Percentiles rank a stretch among this genome's conserved stretches.
Evolutionary conservation across 164 flowering plant species (phyloP).

Genomic region (Vitis vinifera): ASM3070453v1 NC_081815.1:727001-727500

Average conservation of each 20-base stretch:
- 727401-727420: too few relatives aligned
- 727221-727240: slow-evolving; percentile 1
- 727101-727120: slow-evolving; percentile 17
- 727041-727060: background rate
- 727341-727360: too few relatives aligned
- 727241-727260: background rate
- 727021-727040: background rate
- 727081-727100: slow-evolving; percentile 26
- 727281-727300: background rate
- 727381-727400: too few relatives aligned
- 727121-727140: slow-evolving; percentile 6
- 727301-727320: background rate
- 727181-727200: slow-evolving; percentile 2
- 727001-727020: slow-evolving; percentile 6
- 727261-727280: background rate
- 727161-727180: slow-evolving; percentile 28
- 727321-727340: background rate
- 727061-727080: slow-evolving; percentile 29
- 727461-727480: too few relatives aligned
- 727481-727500: too few relatives aligned
- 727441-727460: too few relatives aligned
- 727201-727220: background rate
- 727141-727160: slow-evolving; percentile 55
- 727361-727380: too few relatives aligned
- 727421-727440: too few relatives aligned